A percentile compares a stretch with the other conserved stretches of the same genome.
Evolutionary conservation across 2,329 filamentous ascomycete genomes (phyloP).

Genomic region (Fusarium sp.): DNA sequence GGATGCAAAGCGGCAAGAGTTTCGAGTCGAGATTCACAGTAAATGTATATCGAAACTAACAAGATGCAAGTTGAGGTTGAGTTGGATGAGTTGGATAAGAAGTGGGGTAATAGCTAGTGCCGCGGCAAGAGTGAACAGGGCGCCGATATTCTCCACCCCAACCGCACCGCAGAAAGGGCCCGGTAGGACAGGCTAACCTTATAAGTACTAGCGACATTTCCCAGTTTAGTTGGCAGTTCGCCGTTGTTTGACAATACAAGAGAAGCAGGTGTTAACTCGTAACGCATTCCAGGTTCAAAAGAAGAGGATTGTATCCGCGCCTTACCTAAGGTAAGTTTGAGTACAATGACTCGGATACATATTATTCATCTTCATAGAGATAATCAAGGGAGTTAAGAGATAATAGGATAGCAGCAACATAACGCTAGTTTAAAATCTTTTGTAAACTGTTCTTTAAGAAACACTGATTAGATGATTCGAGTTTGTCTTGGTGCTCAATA

Average conservation of each 20-base stretch:
- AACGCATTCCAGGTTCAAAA: too few species aligned
- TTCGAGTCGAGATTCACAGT: background rate
- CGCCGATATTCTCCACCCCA: constrained; percentile 19
- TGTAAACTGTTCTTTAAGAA: too few species aligned
- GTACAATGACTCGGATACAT: too few species aligned
- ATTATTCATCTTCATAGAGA: too few species aligned
- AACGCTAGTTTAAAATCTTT: too few species aligned
- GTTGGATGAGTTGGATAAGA: constrained; percentile 1
- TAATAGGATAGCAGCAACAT: too few species aligned
- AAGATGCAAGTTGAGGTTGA: constrained; percentile 2
- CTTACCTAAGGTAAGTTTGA: too few species aligned
- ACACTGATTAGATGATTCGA: too few species aligned
- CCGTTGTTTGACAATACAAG: constrained; percentile 5
- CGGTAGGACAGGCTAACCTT: constrained; percentile 2
- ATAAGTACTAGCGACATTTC: background rate
- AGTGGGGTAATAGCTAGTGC: constrained; percentile 18
- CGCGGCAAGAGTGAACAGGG: constrained; percentile 37
- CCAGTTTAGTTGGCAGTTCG: constrained; percentile 23
- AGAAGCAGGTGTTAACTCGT: constrained; percentile 12
- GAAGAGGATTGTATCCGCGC: too few species aligned
- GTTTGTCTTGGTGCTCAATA: too few species aligned
- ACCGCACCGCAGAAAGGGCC: constrained; percentile 16
- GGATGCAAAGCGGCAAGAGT: too few species aligned
- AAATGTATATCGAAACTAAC: constrained; percentile 1
- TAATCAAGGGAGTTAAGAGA: too few species aligned